Percentiles rank a stretch among this genome's conserved stretches.
These are phyloP conservation scores for Ogataea zsoltii DNA, from an alignment of 805 yeast species.

Conservation along the genomic window DNA sequence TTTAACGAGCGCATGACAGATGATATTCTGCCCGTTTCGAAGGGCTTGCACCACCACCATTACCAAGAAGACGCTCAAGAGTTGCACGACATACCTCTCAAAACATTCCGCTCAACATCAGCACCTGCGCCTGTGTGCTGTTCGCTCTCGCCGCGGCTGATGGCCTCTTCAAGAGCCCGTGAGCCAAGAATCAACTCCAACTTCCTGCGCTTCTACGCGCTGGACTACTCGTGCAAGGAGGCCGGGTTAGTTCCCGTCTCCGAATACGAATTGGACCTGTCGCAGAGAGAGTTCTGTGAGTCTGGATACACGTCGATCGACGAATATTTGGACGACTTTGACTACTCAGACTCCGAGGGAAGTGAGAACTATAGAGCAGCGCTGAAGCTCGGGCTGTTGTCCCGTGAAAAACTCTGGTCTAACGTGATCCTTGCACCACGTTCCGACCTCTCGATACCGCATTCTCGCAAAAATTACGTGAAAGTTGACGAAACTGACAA, in stretches of 20 bases:
- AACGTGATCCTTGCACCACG: conserved; percentile 55
- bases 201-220: conserved; percentile 51
- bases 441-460: conserved; percentile 31
- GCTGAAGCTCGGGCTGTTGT: conserved; percentile 40
- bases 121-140: background rate
- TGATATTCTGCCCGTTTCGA: conserved; percentile 12
- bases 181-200: conserved; percentile 53
- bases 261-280: conserved; percentile 36
- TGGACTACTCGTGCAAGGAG: conserved; percentile 45
- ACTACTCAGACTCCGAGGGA: conserved; percentile 10
- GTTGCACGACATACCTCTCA: conserved; percentile 11
- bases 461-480: conserved; percentile 13
- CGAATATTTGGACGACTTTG: conserved; percentile 29
- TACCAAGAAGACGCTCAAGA: background rate
- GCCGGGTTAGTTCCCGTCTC: conserved; percentile 35
- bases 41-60: background rate
- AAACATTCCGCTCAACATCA: conserved; percentile 16
- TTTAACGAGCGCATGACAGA: conserved; percentile 22
- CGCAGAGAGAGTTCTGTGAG: conserved; percentile 28
- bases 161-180: conserved; percentile 26
- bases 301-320: conserved; percentile 23
- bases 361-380: conserved; percentile 12
- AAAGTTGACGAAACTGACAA: background rate
- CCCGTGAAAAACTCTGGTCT: conserved; percentile 54
- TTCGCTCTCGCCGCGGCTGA: background rate